A percentile compares a stretch with the other conserved stretches of the same genome.
phyloP scores from a whole-genome alignment of 345 rosid species.

The Xanthoceras sorbifolium region DNA sequence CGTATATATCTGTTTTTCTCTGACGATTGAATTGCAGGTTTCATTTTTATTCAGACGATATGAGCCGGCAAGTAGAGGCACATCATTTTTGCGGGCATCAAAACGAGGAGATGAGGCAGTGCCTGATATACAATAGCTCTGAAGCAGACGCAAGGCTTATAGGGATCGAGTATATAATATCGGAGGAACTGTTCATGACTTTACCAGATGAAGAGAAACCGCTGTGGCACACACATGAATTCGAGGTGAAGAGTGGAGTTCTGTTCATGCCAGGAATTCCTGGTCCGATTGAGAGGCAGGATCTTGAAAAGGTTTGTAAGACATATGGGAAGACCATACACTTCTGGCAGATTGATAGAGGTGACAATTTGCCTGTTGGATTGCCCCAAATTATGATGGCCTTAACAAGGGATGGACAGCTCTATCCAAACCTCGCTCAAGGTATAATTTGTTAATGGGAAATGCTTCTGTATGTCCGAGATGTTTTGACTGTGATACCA shows the following conservation, averaged over 20 bases:
- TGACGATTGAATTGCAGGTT: slow-evolving; percentile 60
- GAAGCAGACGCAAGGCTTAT: slow-evolving; percentile 56
- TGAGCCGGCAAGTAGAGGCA: slow-evolving; percentile 81
- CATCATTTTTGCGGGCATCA: slow-evolving; percentile 78
- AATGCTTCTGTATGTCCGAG: too few species aligned
- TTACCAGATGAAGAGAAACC: slow-evolving; percentile 73
- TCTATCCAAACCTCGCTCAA: slow-evolving; percentile 44
- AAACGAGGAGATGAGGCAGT: slow-evolving; percentile 87
- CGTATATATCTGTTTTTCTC: too few species aligned
- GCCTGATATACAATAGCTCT: slow-evolving; percentile 66
- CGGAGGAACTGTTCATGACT: slow-evolving; percentile 69
- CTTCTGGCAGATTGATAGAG: slow-evolving; percentile 88
- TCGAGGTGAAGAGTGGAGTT: slow-evolving; percentile 79
- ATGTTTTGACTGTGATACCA: too few species aligned
- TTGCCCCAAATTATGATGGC: slow-evolving; percentile 80
- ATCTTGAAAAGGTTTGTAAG: slow-evolving; percentile 63
- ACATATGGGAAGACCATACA: slow-evolving; percentile 75
- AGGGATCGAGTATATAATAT: slow-evolving; percentile 71
- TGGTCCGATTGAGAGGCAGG: slow-evolving; percentile 56
- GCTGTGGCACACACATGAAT: slow-evolving; percentile 77
- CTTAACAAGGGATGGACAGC: slow-evolving; percentile 66
- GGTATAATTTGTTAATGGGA: too few species aligned
- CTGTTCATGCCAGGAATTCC: slow-evolving; percentile 77
- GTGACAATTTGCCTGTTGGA: slow-evolving; percentile 72
- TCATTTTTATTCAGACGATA: slow-evolving; percentile 70